A percentile compares a stretch with the other conserved stretches of the same genome.
Evolutionary conservation across 441 rosid genomes (phyloP).

Genomic region (Melastoma candidum): DNA sequence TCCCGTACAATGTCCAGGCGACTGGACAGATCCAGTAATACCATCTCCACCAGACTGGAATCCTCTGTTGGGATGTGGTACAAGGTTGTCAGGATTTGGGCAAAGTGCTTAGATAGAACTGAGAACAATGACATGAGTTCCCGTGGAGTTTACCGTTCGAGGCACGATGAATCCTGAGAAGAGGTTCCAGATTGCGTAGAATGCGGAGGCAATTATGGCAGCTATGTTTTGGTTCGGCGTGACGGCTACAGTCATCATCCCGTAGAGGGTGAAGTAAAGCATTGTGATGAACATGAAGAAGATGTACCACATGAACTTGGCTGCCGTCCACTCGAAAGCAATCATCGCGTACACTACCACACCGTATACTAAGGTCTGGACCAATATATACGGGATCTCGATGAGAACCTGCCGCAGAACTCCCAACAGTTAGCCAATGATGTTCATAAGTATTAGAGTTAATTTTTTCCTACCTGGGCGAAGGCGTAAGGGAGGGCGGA

Average conservation of each 20-base stretch:
- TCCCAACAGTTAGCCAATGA: not conserved
- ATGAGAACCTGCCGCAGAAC: constrained; percentile 27
- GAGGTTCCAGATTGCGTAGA: constrained; percentile 39
- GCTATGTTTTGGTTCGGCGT: constrained; percentile 49
- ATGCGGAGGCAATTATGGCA: constrained; percentile 28
- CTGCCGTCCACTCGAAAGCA: constrained; percentile 39
- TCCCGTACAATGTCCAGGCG: constrained; percentile 67
- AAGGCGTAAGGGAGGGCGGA: constrained; percentile 10
- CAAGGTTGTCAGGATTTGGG: not conserved
- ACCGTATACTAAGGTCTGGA: constrained; percentile 39
- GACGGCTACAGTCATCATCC: constrained; percentile 55
- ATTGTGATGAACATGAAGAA: constrained; percentile 50
- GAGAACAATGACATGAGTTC: too few relatives aligned
- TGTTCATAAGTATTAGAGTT: too few relatives aligned
- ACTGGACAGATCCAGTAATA: constrained; percentile 65
- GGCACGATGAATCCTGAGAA: constrained; percentile 57
- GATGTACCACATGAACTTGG: constrained; percentile 45
- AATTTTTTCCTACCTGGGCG: constrained; percentile 4
- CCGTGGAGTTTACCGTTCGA: constrained; percentile 23
- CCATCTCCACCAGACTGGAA: constrained; percentile 90
- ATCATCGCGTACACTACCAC: constrained; percentile 46
- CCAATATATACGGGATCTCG: constrained; percentile 40
- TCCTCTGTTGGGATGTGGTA: constrained; percentile 34
- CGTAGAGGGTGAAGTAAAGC: constrained; percentile 43
- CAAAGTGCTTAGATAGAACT: not conserved